Evolutionary conservation across 768 basidiomycete species (phyloP).

Genomic region (Tricholoma flavovirens): DNA sequence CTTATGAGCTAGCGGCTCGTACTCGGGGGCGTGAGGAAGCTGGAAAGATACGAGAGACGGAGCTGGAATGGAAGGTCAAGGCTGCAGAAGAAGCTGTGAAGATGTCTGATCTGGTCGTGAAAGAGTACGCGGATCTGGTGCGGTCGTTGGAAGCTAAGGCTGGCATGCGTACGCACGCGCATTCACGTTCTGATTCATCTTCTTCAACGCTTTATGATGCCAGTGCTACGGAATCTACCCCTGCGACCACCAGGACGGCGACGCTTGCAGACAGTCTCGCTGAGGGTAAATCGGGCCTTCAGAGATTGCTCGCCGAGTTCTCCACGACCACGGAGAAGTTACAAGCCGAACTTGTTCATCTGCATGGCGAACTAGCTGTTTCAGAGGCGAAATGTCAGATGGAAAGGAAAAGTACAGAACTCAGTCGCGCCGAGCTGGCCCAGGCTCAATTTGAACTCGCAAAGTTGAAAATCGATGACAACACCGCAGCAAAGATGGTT

Average conservation of each 20-base stretch:
- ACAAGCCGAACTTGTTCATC: slow-evolving; percentile 34
- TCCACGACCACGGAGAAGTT: slow-evolving; percentile 41
- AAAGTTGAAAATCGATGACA: slow-evolving; percentile 55
- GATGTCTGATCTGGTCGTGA: slow-evolving; percentile 60
- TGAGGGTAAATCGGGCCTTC: slow-evolving; percentile 44
- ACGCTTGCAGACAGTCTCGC: slow-evolving; percentile 33
- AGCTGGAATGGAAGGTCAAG: slow-evolving; percentile 39
- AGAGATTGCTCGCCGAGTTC: slow-evolving; percentile 45
- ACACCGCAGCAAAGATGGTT: slow-evolving; percentile 77
- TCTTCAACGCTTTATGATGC: not conserved
- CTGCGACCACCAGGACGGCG: slow-evolving; percentile 7
- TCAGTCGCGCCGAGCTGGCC: slow-evolving; percentile 41
- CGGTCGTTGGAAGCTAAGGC: slow-evolving; percentile 51
- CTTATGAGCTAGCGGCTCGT: slow-evolving; percentile 50
- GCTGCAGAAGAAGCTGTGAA: slow-evolving; percentile 51
- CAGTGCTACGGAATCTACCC: not conserved
- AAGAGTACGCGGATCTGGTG: slow-evolving; percentile 74
- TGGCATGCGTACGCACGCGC: slow-evolving; percentile 7
- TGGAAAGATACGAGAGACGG: slow-evolving; percentile 40
- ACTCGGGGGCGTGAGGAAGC: slow-evolving; percentile 53
- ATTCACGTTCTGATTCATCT: slow-evolving; percentile 1
- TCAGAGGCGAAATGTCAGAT: slow-evolving; percentile 39
- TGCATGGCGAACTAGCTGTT: slow-evolving; percentile 39
- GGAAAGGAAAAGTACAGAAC: slow-evolving; percentile 36
- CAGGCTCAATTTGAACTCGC: slow-evolving; percentile 47